Conservation (phyloP, 306 rosid genomes). For the Sophora flavescens region DNA sequence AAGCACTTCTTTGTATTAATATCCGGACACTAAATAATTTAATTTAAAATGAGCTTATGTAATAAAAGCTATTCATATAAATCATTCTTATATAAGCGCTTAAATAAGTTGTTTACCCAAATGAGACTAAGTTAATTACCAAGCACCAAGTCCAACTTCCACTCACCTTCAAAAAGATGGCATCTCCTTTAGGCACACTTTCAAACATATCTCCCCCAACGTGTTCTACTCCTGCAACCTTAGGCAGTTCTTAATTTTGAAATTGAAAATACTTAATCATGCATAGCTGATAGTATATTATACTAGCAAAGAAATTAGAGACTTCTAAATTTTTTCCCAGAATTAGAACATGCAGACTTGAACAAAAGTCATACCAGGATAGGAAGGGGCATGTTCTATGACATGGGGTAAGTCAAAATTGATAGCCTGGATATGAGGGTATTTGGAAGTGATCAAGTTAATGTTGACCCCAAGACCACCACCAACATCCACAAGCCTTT, state of each 20-base stretch:
- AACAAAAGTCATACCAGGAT: slow-evolving; percentile 51
- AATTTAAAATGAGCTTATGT: too few relatives aligned
- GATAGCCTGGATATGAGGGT: slow-evolving; percentile 55
- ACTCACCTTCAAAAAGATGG: slow-evolving; percentile 67
- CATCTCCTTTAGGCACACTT: slow-evolving; percentile 67
- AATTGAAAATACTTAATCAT: not conserved
- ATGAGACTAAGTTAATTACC: too few relatives aligned
- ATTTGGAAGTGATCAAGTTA: slow-evolving; percentile 58
- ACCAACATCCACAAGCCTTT: slow-evolving; percentile 68
- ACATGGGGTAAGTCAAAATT: slow-evolving; percentile 65
- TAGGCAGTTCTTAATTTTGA: not conserved
- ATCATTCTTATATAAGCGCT: too few relatives aligned
- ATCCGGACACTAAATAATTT: too few relatives aligned
- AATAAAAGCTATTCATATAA: too few relatives aligned
- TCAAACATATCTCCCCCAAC: slow-evolving; percentile 69
- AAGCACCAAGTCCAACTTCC: too few relatives aligned
- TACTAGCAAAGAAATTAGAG: not conserved
- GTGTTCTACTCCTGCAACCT: slow-evolving; percentile 64
- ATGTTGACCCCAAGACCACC: slow-evolving; percentile 64
- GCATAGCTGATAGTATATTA: not conserved
- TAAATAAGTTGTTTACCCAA: too few relatives aligned
- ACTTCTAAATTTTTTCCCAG: not conserved
- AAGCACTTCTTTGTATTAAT: too few relatives aligned
- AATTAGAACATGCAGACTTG: not conserved
- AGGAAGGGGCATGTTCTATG: slow-evolving; percentile 53